phyloP scores from a whole-genome alignment of 495 filamentous ascomycete genomes.

The Aspergillus cristatus region DNA sequence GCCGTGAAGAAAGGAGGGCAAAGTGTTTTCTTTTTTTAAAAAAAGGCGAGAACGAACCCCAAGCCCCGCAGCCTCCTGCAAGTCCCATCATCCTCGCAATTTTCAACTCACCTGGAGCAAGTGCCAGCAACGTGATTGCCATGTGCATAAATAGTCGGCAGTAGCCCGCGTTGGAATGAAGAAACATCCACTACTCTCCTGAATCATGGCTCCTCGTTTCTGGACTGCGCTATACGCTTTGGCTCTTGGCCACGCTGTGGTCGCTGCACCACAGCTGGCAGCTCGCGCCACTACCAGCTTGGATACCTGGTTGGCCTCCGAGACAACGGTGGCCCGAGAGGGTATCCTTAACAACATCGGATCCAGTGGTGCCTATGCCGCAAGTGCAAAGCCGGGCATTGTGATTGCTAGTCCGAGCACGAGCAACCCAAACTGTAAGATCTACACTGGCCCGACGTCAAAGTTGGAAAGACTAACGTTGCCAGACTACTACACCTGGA shows the following conservation, averaged over 20 bases:
- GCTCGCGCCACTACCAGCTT: background rate
- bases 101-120: too few species aligned
- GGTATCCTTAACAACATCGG: constrained; percentile 56
- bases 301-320: constrained; percentile 44
- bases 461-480: background rate
- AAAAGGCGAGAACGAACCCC: too few species aligned
- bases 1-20: too few species aligned
- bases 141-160: too few species aligned
- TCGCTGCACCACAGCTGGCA: background rate
- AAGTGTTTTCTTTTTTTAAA: too few species aligned
- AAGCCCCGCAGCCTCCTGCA: too few species aligned
- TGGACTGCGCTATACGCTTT: background rate
- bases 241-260: background rate
- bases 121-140: too few species aligned
- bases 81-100: too few species aligned
- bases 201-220: background rate
- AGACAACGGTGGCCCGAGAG: constrained; percentile 40
- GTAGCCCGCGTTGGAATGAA: too few species aligned
- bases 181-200: too few species aligned
- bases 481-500: constrained; percentile 54
- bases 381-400: constrained; percentile 39
- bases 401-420: constrained; percentile 56
- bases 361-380: constrained; percentile 36
- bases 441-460: too few species aligned
- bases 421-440: constrained; percentile 51